Evolutionary conservation across 2,329 filamentous ascomycete genomes (phyloP).

Genomic region (Shiraia sp.): DNA sequence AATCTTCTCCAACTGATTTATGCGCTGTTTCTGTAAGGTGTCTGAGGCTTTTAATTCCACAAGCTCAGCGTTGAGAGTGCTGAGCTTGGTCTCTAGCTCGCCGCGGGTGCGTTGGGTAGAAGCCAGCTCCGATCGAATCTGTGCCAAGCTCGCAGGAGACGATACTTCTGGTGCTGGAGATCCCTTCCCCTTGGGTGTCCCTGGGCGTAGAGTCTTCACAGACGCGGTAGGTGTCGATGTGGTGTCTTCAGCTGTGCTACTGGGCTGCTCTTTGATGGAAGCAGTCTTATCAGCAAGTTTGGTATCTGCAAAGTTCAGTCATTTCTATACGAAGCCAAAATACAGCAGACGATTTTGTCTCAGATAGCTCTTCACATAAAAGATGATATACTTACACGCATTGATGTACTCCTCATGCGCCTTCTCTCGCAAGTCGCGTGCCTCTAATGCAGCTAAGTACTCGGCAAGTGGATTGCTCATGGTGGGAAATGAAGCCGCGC

Average conservation of each 20-base stretch:
- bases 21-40: constrained; percentile 62
- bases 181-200: constrained; percentile 26
- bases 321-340: background rate
- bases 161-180: constrained; percentile 15
- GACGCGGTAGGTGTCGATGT: constrained; percentile 17
- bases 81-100: constrained; percentile 67
- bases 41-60: constrained; percentile 63
- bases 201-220: constrained; percentile 23
- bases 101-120: constrained; percentile 76
- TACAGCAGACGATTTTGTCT: background rate
- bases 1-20: constrained; percentile 67
- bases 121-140: constrained; percentile 65
- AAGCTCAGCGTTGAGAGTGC: constrained; percentile 66
- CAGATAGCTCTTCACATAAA: background rate
- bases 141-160: constrained; percentile 27
- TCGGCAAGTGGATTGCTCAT: constrained; percentile 79
- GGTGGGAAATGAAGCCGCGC: constrained; percentile 28
- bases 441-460: constrained; percentile 74
- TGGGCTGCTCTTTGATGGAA: constrained; percentile 33
- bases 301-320: constrained; percentile 43
- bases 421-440: constrained; percentile 70
- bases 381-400: constrained; percentile 64
- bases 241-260: constrained; percentile 22
- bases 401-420: constrained; percentile 71
- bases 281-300: constrained; percentile 52